Base-by-base conservation (phyloP, 2,329 filamentous ascomycete genomes). In the Beauveria asiatica region DNA sequence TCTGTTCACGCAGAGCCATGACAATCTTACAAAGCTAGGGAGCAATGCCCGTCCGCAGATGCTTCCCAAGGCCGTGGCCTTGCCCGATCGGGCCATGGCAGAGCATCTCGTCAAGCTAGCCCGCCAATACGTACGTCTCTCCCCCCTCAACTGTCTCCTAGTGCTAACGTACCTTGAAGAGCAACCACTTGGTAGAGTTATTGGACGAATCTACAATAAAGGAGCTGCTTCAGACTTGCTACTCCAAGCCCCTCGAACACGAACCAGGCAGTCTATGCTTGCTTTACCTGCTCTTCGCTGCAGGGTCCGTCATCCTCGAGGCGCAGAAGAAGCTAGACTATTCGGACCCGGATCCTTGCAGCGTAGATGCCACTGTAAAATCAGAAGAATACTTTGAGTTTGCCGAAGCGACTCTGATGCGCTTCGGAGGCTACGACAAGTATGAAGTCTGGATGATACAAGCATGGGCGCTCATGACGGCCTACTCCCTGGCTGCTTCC, bases 381-480 rank as follows among this genome's bases (percentile, higher is more conserved):
- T 82, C 83, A n/a, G 84, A 88, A 64, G 71, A 82, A 11, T 86
- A 87, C 67, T 88, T 84, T 66, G 73, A 78, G 17, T 83, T 80
- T 63, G 85, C 84, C 5, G 83, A 80, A 64, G 75, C 74, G 46
- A 72, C 86, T 17, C 73, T 73, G 19, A 74, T 78, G 50, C 72
- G 74, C 1, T 69, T 74, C 1, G 70, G 72, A 3, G 76, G 82
- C 0, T 80, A 86, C 52, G 84, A 87, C 66, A 81, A 86, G 65
- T 81, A 80, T 23, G 81, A 85, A 59, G 81, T 88, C 61, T 86
- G 84, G 81, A 83, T 83, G 13, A 78, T 88, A 51, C 84, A 88
- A 66, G 83, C 83, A 2, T 72, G 87, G 48, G 72, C 83, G 0
- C 71, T 89, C 41, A 87, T 88, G 80, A 78, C 84, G 0, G 70